Base-by-base conservation (phyloP, 1,284 basidiomycete species). In the Rhizoctonia solani region DNA sequence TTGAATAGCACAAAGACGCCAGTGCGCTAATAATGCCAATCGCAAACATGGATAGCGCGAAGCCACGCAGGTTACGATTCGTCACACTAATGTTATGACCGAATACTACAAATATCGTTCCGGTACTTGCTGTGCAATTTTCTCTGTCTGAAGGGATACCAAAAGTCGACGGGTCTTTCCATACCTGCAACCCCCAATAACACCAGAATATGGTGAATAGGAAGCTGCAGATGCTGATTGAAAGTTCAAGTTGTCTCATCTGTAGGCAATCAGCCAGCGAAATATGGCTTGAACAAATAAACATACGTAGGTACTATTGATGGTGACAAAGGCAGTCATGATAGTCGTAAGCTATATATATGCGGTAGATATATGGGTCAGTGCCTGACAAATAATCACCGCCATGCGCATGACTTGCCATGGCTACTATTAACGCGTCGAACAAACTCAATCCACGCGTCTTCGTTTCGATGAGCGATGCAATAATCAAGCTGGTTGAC, bases 121-220 rank as follows among this genome's bases (percentile, higher is more conserved):
- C 1, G 13, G 32, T 13, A 25, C 29, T 63, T 3, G 42, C 58
- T 13, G 4, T 19, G 47, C 58, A 63, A 14, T 11, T n/a, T 1
- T 34, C 44, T 52, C 1, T 2, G 14, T 16, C 1, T 13, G 14
- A 21, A 4, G 44, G 46, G 34, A 63, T 27, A 5, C 59, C 59
- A 52, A 63, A 63, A 13, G 32, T 50, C 46, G 30, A 52, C 6
- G 59, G 46, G 23, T 52, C 39, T 25, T 19, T 27, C 59, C 59
- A 63, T 6, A 63, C 49, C 21, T 63, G 59, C 5, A 63, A 49
- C 11, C 59, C 59, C 59, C 59, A 63, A 13, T 52, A 63, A 25
- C 59, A 63, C 59, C 59, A 63, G 37, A 63, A 52, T n/a, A 49
- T 27, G 9, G 59, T 52, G 25, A 63, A 63, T 34, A 63, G 23